A percentile compares a stretch with the other conserved stretches of the same genome.
phyloP scores from a whole-genome alignment of 208 protist genomes.

The Sergeia podlipaevii region DNA sequence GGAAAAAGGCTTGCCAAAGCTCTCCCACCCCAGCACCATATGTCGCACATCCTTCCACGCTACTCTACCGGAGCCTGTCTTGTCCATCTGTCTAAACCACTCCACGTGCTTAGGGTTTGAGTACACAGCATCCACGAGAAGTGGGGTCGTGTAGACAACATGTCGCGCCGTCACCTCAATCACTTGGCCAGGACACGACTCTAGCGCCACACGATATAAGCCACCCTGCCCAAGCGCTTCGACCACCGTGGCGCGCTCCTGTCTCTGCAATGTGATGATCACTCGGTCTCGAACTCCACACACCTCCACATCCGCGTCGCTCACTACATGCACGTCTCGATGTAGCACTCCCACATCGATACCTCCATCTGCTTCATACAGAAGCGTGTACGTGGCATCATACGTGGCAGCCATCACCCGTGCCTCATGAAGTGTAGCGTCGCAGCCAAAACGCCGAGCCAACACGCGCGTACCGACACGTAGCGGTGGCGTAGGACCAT shows the following conservation, averaged over 20 bases:
- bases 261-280: conserved; percentile 41
- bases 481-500: conserved; percentile 36
- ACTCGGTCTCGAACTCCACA: conserved; percentile 67
- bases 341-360: conserved; percentile 58
- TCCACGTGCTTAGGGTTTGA: conserved; percentile 91
- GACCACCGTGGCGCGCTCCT: conserved; percentile 43
- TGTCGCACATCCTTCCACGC: conserved; percentile 69
- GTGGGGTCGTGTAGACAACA: conserved; percentile 54
- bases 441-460: conserved; percentile 46
- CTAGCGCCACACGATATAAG: conserved; percentile 82
- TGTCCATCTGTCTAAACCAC: conserved; percentile 97
- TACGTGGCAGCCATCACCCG: conserved; percentile 44
- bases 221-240: conserved; percentile 43
- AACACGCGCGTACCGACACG: conserved; percentile 48
- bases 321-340: conserved; percentile 53
- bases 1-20: conserved; percentile 35
- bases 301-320: conserved; percentile 31
- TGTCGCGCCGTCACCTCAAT: conserved; percentile 77
- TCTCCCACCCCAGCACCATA: conserved; percentile 44
- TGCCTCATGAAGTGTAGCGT: conserved; percentile 28
- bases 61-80: conserved; percentile 68
- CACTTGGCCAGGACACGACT: conserved; percentile 95
- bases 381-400: conserved; percentile 55
- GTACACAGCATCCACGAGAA: conserved; percentile 82
- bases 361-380: conserved; percentile 48